Conservation (phyloP, 179 eudicot species). For the Heliamphora pulchella region DNA sequence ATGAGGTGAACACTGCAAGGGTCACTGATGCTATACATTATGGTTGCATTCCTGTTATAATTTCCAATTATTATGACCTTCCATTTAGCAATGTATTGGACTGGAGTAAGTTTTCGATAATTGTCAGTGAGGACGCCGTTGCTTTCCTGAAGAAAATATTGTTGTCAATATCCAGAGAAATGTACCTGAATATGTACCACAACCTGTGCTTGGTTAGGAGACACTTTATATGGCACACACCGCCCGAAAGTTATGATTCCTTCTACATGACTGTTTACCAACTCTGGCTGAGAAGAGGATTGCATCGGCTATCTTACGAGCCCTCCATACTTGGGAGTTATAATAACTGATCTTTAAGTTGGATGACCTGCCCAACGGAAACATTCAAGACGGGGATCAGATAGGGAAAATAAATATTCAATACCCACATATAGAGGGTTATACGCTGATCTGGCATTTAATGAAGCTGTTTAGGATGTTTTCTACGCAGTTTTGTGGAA, state of each 20-base stretch:
- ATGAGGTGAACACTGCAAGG: slow-evolving; percentile 44
- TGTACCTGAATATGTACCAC: slow-evolving; percentile 23
- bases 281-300: slow-evolving; percentile 36
- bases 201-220: slow-evolving; percentile 29
- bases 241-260: slow-evolving; percentile 30
- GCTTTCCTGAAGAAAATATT: slow-evolving; percentile 23
- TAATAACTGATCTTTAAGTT: background rate
- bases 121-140: slow-evolving; percentile 25
- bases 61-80: slow-evolving; percentile 42
- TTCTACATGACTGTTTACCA: slow-evolving; percentile 43
- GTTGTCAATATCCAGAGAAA: slow-evolving; percentile 22
- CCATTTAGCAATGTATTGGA: slow-evolving; percentile 38
- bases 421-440: background rate
- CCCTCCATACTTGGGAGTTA: background rate
- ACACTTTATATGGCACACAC: slow-evolving; percentile 34
- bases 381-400: background rate
- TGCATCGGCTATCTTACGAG: slow-evolving; percentile 19
- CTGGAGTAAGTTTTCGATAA: slow-evolving; percentile 38
- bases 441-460: too few relatives aligned
- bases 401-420: background rate
- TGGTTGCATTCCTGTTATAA: slow-evolving; percentile 39
- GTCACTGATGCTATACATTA: slow-evolving; percentile 39
- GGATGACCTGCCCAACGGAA: background rate
- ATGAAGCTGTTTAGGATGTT: too few relatives aligned
- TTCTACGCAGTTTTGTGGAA: too few relatives aligned